Percentiles rank a stretch among this genome's conserved stretches.
Evolutionary conservation across 345 rosid species (phyloP).

Genomic region (Camelina neglecta): DNA sequence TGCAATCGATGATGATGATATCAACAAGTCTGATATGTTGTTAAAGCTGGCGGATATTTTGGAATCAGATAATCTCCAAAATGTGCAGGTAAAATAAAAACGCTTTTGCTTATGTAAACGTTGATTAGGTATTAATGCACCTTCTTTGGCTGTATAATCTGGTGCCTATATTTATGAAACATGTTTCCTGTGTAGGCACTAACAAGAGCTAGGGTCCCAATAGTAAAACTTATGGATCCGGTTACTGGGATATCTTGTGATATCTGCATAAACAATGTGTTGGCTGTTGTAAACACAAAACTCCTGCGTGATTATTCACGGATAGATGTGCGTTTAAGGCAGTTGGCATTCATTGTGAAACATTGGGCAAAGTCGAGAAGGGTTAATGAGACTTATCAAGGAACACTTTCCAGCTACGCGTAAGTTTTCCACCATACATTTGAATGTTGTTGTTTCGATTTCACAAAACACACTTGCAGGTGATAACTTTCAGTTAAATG

Average conservation of each 20-base stretch:
- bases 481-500: too few relatives aligned
- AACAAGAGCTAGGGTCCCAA: constrained; percentile 93
- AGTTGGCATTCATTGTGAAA: constrained; percentile 87
- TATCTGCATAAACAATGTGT: constrained; percentile 89
- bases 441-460: not conserved
- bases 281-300: constrained; percentile 97
- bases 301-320: constrained; percentile 84
- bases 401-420: constrained; percentile 99
- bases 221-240: constrained; percentile 98
- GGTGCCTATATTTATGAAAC: constrained; percentile 7
- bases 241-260: constrained; percentile 91
- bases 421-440: constrained; percentile 51
- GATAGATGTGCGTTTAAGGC: constrained; percentile 81
- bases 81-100: constrained; percentile 76
- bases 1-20: constrained; percentile 59
- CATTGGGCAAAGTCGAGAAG: constrained; percentile 98
- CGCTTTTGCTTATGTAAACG: not conserved
- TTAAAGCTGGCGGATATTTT: constrained; percentile 83
- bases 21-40: constrained; percentile 75
- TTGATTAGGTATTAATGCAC: not conserved
- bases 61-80: constrained; percentile 79
- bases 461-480: not conserved
- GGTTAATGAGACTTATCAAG: constrained; percentile 93
- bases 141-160: not conserved
- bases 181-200: constrained; percentile 59